A percentile compares a stretch with the other conserved stretches of the same genome.
Evolutionary conservation across 306 rosid genomes (phyloP).

Genomic region (Vicia faba): DNA sequence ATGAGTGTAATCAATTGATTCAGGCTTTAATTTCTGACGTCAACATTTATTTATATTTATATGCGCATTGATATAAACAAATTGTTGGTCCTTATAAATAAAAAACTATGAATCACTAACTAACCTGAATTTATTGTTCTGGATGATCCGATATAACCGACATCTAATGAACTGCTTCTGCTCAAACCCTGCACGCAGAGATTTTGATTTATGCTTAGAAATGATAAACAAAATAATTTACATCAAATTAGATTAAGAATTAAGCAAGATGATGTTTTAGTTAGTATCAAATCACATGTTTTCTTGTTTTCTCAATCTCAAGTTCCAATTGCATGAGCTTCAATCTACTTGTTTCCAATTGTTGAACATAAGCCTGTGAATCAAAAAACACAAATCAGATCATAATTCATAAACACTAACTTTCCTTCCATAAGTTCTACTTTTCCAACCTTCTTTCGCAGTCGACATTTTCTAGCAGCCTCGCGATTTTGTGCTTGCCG

Average conservation of each 20-base stretch:
- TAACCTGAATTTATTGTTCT: constrained; percentile 63
- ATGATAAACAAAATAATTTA: background rate
- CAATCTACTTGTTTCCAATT: constrained; percentile 75
- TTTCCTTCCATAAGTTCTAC: constrained; percentile 24
- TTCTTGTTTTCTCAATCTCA: constrained; percentile 65
- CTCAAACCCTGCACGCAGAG: constrained; percentile 53
- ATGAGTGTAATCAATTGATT: no score
- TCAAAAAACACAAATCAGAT: constrained; percentile 34
- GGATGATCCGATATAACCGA: constrained; percentile 50
- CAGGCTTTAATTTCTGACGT: no score
- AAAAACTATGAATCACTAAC: constrained; percentile 24
- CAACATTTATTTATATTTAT: no score
- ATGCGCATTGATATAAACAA: no score
- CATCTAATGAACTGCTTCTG: constrained; percentile 45
- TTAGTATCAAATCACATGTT: constrained; percentile 74
- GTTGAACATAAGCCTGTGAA: constrained; percentile 83
- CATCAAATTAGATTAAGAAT: background rate
- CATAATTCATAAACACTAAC: constrained; percentile 34
- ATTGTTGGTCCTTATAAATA: no score
- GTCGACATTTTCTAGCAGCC: constrained; percentile 81
- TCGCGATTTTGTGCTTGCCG: constrained; percentile 87
- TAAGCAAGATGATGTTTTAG: constrained; percentile 3
- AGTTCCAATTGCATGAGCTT: constrained; percentile 77
- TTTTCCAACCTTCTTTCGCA: constrained; percentile 67
- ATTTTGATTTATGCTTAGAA: constrained; percentile 4